phyloP scores from a whole-genome alignment of 495 filamentous ascomycete genomes.

The Aspergillus coremiiformis region DNA sequence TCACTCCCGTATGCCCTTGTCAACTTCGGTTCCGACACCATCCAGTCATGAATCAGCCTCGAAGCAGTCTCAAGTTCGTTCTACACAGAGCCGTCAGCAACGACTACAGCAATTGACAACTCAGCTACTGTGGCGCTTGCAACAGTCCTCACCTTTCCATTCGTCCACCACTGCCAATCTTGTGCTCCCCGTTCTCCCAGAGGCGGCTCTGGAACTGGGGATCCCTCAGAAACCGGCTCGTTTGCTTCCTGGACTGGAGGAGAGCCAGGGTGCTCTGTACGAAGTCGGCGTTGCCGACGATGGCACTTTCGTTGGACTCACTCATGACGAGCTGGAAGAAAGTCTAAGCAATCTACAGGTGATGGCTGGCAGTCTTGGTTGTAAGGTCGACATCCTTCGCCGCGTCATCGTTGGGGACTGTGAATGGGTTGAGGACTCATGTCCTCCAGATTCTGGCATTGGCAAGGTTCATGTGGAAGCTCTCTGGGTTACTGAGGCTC shows the following conservation, averaged over 20 bases:
- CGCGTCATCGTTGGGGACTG: constrained; percentile 82
- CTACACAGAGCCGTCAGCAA: constrained; percentile 58
- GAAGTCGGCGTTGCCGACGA: constrained; percentile 96
- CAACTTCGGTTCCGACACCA: constrained; percentile 17
- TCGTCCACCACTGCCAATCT: constrained; percentile 61
- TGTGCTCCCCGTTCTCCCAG: constrained; percentile 65
- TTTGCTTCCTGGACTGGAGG: constrained; percentile 75
- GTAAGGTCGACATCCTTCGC: constrained; percentile 73
- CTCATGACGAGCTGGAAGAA: constrained; percentile 84
- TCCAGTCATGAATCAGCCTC: constrained; percentile 20
- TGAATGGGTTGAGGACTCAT: constrained; percentile 56
- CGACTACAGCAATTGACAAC: constrained; percentile 87
- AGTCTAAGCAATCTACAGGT: constrained; percentile 72
- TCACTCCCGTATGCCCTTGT: constrained; percentile 38
- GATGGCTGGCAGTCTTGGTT: constrained; percentile 90
- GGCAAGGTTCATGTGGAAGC: constrained; percentile 40
- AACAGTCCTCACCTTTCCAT: constrained; percentile 91
- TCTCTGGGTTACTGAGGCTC: constrained; percentile 85
- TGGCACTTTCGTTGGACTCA: constrained; percentile 84
- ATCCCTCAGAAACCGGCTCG: constrained; percentile 52
- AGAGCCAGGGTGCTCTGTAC: constrained; percentile 87
- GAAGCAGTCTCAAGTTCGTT: constrained; percentile 24
- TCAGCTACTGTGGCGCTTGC: constrained; percentile 87
- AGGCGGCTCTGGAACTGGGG: constrained; percentile 47
- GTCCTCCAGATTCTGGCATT: constrained; percentile 15